These are phyloP conservation scores for Tetragonia tetragonoides DNA, from an alignment of 148 eudicot genomes.

Conservation along the genomic window DNA sequence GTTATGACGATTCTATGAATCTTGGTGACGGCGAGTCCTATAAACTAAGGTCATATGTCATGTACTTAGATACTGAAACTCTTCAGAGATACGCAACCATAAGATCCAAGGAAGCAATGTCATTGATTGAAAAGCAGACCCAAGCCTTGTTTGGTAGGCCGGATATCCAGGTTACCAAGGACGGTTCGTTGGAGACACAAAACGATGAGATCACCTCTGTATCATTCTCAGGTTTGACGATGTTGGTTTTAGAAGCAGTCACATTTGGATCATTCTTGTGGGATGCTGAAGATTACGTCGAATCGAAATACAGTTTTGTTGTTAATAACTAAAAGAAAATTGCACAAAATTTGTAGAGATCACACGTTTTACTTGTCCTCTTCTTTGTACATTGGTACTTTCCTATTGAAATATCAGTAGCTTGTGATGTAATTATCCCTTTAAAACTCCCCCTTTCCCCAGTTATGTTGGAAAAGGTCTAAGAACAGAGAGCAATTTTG, in stretches of 20 bases:
- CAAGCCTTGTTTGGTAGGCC: slow-evolving; percentile 95
- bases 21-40: slow-evolving; percentile 41
- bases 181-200: slow-evolving; percentile 58
- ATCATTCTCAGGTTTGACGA: slow-evolving; percentile 59
- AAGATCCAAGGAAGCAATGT: slow-evolving; percentile 83
- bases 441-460: background rate
- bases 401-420: background rate
- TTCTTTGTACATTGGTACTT: background rate
- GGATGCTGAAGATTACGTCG: slow-evolving; percentile 87
- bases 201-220: slow-evolving; percentile 56
- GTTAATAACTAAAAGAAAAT: slow-evolving; percentile 21
- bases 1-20: slow-evolving; percentile 33
- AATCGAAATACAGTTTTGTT: slow-evolving; percentile 64
- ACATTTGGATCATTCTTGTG: slow-evolving; percentile 93
- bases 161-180: slow-evolving; percentile 57
- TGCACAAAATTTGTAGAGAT: background rate
- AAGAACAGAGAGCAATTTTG: background rate
- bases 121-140: slow-evolving; percentile 89
- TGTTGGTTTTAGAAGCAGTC: slow-evolving; percentile 89
- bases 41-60: slow-evolving; percentile 75
- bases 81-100: slow-evolving; percentile 87
- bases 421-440: background rate
- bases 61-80: slow-evolving; percentile 91
- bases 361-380: slow-evolving; percentile 3
- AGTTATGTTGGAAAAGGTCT: background rate